phyloP scores from a whole-genome alignment of 139 green algal genomes.

The Coccomyxa sp. region DNA sequence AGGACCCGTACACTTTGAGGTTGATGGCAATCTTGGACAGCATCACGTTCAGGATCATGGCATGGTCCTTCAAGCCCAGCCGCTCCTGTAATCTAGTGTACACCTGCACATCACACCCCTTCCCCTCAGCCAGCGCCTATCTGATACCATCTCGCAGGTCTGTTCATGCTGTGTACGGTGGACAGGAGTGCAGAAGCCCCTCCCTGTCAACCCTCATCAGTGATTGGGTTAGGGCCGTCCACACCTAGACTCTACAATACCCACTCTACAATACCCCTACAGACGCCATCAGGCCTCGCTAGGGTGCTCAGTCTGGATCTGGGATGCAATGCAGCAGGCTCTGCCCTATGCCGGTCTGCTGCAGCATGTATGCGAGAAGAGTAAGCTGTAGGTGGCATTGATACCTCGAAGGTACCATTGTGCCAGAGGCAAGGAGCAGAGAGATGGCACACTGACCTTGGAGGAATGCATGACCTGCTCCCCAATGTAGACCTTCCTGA shows the following conservation, averaged over 20 bases:
- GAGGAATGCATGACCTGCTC: constrained; percentile 94
- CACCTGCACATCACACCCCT: constrained; percentile 33
- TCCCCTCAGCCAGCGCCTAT: no score
- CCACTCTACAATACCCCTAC: no score
- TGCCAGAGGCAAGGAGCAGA: background rate
- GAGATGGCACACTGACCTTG: constrained; percentile 49
- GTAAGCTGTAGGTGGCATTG: background rate
- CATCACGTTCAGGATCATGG: constrained; percentile 83
- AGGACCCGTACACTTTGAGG: constrained; percentile 72
- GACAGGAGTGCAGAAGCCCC: no score
- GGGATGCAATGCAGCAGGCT: background rate
- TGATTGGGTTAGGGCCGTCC: no score
- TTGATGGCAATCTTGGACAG: constrained; percentile 90
- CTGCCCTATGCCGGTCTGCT: background rate
- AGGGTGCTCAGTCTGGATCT: no score
- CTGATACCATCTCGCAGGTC: no score
- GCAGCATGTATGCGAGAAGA: background rate
- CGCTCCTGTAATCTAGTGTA: constrained; percentile 79
- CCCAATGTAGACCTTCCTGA: constrained; percentile 95
- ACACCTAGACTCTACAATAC: no score
- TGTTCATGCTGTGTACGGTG: no score
- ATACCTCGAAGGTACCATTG: background rate
- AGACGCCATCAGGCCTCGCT: no score
- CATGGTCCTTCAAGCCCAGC: constrained; percentile 82
- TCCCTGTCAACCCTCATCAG: no score